Percentiles rank a stretch among this genome's conserved stretches.
These are phyloP conservation scores for Diatrype stigma DNA, from an alignment of 2,329 filamentous ascomycete species.

Conservation along the genomic window DNA sequence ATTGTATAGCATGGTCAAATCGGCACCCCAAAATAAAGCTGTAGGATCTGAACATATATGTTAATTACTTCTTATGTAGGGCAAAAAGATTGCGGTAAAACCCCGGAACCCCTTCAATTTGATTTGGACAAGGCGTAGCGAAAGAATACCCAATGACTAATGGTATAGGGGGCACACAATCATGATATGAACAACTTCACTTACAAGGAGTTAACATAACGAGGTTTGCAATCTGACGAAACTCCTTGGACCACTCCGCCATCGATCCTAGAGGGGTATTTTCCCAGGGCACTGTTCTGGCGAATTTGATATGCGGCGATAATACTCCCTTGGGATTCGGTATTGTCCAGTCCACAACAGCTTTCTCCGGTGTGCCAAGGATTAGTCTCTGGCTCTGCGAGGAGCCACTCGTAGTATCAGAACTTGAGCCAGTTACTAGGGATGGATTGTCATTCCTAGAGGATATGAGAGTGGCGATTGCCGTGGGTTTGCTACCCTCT, in stretches of 20 bases:
- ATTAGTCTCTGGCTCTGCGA: slow-evolving; percentile 24
- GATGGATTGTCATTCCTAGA: neutral
- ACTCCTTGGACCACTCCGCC: slow-evolving; percentile 38
- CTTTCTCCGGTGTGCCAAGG: slow-evolving; percentile 28
- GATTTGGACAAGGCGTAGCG: too few species aligned
- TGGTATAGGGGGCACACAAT: neutral
- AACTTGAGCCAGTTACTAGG: slow-evolving; percentile 13
- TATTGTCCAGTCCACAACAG: slow-evolving; percentile 32
- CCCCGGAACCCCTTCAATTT: neutral
- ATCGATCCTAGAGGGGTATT: slow-evolving; percentile 40
- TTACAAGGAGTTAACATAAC: slow-evolving; percentile 30
- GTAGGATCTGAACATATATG: slow-evolving; percentile 29
- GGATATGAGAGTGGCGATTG: neutral
- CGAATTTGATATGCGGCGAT: slow-evolving; percentile 25
- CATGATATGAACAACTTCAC: too few species aligned
- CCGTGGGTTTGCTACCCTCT: neutral
- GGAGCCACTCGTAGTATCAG: slow-evolving; percentile 22
- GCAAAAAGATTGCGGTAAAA: neutral
- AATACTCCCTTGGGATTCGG: slow-evolving; percentile 25
- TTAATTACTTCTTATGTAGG: neutral
- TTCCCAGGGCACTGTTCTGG: slow-evolving; percentile 36
- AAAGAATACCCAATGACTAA: too few species aligned
- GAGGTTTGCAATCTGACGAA: slow-evolving; percentile 38
- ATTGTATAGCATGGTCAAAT: slow-evolving; percentile 61
- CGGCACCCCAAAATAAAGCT: slow-evolving; percentile 58